Conservation (phyloP, 768 basidiomycete species). For the Trametes gibbosa region DNA sequence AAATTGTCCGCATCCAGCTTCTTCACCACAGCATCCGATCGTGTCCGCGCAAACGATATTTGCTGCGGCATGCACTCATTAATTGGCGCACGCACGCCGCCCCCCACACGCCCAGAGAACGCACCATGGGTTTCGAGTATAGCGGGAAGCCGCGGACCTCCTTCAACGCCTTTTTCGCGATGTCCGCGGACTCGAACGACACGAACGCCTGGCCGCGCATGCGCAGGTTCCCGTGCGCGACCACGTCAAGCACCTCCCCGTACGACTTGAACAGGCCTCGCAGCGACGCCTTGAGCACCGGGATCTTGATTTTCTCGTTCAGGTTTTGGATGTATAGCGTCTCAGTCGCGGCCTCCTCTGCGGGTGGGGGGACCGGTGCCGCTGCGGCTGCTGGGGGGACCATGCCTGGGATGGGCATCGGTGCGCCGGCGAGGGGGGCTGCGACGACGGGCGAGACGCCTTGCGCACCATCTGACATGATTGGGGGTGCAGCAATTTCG, state of each 20-base stretch:
- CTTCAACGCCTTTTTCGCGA: constrained; percentile 83
- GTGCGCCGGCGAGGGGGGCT: constrained; percentile 20
- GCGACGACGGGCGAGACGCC: constrained; percentile 17
- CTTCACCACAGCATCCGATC: constrained; percentile 89
- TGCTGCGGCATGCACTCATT: constrained; percentile 50
- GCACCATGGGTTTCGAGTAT: constrained; percentile 95
- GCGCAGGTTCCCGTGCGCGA: constrained; percentile 89
- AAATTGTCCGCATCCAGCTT: constrained; percentile 61
- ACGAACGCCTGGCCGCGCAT: constrained; percentile 99
- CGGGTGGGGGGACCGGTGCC: constrained; percentile 8
- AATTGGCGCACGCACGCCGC: background rate
- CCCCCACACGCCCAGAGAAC: constrained; percentile 18
- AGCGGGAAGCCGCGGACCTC: constrained; percentile 94
- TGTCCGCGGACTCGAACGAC: constrained; percentile 79
- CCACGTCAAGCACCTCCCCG: constrained; percentile 91
- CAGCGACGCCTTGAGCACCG: constrained; percentile 89
- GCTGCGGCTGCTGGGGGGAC: constrained; percentile 15
- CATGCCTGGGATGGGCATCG: constrained; percentile 15
- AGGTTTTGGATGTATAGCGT: constrained; percentile 96
- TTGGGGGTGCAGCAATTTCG: constrained; percentile 35
- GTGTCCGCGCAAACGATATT: constrained; percentile 88
- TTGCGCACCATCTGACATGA: constrained; percentile 29
- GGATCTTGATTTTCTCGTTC: constrained; percentile 90
- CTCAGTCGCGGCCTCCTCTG: constrained; percentile 59
- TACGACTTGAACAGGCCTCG: constrained; percentile 90